These are phyloP conservation scores for Globisporangium camurandrum DNA, from an alignment of 352 stramenopile species.

Conservation along the genomic window DNA sequence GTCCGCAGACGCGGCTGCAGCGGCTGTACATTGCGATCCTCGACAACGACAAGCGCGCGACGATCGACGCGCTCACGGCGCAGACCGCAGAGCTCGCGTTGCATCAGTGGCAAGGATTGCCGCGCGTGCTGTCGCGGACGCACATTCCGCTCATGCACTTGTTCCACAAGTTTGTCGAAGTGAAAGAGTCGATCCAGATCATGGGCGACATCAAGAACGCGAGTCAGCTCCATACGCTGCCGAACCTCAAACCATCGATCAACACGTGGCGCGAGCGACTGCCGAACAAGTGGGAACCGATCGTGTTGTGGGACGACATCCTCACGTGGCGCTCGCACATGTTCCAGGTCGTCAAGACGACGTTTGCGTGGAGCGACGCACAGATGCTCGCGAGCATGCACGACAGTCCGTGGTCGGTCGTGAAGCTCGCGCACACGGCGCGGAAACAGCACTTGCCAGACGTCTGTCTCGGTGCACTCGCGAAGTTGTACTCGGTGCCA, in stretches of 20 bases:
- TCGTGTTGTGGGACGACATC: conserved; percentile 91
- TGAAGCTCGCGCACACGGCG: conserved; percentile 87
- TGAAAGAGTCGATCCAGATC: conserved; percentile 90
- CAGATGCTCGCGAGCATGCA: conserved; percentile 88
- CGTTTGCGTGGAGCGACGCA: conserved; percentile 83
- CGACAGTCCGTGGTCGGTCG: conserved; percentile 90
- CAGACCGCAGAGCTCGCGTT: conserved; percentile 80
- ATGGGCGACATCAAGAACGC: conserved; percentile 83
- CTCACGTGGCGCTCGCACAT: conserved; percentile 92
- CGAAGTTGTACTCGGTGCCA: conserved; percentile 82
- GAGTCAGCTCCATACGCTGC: conserved; percentile 75
- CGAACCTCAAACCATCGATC: conserved; percentile 88
- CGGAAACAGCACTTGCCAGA: conserved; percentile 87
- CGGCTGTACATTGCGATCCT: conserved; percentile 86
- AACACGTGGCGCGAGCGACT: conserved; percentile 91
- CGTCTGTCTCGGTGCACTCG: conserved; percentile 78
- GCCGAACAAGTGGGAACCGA: conserved; percentile 91
- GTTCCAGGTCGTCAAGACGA: conserved; percentile 87
- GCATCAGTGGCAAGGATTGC: conserved; percentile 86
- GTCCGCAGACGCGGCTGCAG: conserved; percentile 70
- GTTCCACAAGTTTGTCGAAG: conserved; percentile 90
- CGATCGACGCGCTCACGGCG: conserved; percentile 54
- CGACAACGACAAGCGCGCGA: conserved; percentile 65
- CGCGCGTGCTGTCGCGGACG: conserved; percentile 61
- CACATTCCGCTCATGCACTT: conserved; percentile 83